These are phyloP conservation scores for Podospora fimiseda DNA, from an alignment of 495 filamentous ascomycete species.

Conservation along the genomic window DNA sequence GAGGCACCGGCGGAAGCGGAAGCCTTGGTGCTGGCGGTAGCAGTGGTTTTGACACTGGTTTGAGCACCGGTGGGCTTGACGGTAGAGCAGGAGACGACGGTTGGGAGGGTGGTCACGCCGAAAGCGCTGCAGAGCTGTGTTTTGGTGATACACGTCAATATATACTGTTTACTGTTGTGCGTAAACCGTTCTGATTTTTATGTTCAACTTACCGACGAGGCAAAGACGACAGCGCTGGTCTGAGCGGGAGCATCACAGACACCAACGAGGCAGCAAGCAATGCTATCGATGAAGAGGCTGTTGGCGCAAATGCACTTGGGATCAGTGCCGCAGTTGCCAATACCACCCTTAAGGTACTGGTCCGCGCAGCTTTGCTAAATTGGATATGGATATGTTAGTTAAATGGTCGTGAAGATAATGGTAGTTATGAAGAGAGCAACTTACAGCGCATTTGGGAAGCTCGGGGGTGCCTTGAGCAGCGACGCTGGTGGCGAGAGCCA, in stretches of 20 bases:
- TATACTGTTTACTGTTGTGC: not conserved
- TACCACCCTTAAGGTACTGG: conserved; percentile 36
- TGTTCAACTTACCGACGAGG: conserved; percentile 16
- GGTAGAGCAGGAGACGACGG: conserved; percentile 26
- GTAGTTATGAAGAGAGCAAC: conserved; percentile 14
- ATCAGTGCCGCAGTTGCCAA: conserved; percentile 52
- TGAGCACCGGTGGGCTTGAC: conserved; percentile 14
- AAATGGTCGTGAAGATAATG: not conserved
- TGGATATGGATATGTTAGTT: not conserved
- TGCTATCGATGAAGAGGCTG: conserved; percentile 49
- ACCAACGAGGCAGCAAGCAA: conserved; percentile 60
- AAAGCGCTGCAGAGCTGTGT: conserved; percentile 27
- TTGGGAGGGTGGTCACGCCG: conserved; percentile 32
- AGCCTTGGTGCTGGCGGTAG: conserved; percentile 15
- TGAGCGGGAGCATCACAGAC: conserved; percentile 52
- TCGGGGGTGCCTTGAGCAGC: conserved; percentile 35
- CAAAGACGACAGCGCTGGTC: conserved; percentile 31
- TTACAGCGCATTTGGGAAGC: conserved; percentile 52
- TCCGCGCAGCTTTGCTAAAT: conserved; percentile 50
- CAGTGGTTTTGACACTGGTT: conserved; percentile 16
- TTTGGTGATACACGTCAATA: not conserved
- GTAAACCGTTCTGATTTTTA: not conserved
- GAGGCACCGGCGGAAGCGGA: conserved; percentile 18
- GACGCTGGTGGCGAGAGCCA: conserved; percentile 25
- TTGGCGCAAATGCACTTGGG: conserved; percentile 63